Base-by-base conservation (phyloP, 2,329 filamentous ascomycete species). In the Teratosphaeria zuluensis region DNA sequence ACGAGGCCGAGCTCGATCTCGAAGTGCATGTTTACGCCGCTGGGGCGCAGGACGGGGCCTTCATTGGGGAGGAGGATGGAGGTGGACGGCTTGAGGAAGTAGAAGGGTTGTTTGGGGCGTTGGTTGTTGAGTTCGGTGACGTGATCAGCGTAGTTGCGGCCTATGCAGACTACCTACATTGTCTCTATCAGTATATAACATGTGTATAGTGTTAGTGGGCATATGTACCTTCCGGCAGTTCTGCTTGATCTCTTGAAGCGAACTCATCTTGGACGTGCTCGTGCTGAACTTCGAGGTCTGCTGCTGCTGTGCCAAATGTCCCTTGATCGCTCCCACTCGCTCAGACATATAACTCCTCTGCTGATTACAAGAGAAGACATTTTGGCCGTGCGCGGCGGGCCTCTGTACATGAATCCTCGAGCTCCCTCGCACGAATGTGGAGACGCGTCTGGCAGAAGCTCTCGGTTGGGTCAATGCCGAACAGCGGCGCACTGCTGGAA, bases 141-240 rank as follows among this genome's bases (percentile, higher is more conserved):
- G 77, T 99, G 94, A 75, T 96, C 94, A 69, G 92, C 92, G 81
- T 96, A 99, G 80, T 99, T 95, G 68, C 94, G 84, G 67, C 91
- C 90, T 71, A 97, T 95, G 77, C 92, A 96, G 72, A 96, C 88
- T 58, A 95, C 84, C 80, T 96, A 59, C 33, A 3, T 31, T 2
- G 8, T 7, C n/a, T 19, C 9, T 35, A 55, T 54, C 32, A 56
- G 56, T 52, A 56, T 51, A 11, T 53, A 48, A 30, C 56, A 30
- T n/a, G 38, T 9, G 11, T 14, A 32, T 42, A 24, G 28, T 9
- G 21, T 6, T 42, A 7, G 21, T 16, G 14, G 19, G 54, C 8
- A 31, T 12, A 14, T 66, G 14, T 68, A 79, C 77, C 74, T 79
- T 79, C 51, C 75, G 72, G 71, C 77, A 79, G 66, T 77, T 78